Evolutionary conservation across 208 protist genomes (phyloP).

Genomic region (Leishmania aethiopica): DNA sequence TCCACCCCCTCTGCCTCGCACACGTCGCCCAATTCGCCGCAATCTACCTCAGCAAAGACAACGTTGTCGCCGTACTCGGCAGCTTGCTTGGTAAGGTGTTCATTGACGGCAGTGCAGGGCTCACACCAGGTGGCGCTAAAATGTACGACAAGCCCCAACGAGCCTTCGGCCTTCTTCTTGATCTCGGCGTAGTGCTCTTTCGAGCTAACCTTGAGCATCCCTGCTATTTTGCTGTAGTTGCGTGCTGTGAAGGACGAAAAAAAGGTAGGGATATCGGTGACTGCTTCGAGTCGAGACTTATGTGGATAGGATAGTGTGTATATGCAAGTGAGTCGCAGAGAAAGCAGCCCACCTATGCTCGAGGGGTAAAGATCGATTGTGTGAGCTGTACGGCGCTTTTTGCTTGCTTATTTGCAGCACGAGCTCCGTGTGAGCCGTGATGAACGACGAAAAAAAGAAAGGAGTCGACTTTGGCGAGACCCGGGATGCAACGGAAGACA

Average conservation of each 20-base stretch:
- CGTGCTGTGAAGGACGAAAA: neutral
- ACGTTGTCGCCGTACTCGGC: constrained; percentile 51
- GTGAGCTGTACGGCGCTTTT: neutral
- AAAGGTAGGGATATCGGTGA: neutral
- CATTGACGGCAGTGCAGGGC: constrained; percentile 79
- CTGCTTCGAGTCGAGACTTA: neutral
- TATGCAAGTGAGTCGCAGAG: neutral
- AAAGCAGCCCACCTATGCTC: constrained; percentile 1
- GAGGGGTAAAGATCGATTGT: constrained; percentile 1
- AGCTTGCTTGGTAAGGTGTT: constrained; percentile 40
- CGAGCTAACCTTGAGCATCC: constrained; percentile 48
- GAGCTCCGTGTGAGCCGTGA: neutral
- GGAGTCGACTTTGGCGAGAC: neutral
- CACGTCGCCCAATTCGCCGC: constrained; percentile 63
- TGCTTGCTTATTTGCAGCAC: neutral
- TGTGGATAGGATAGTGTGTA: neutral
- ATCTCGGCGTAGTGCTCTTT: constrained; percentile 50
- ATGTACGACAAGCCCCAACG: constrained; percentile 80
- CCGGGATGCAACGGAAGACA: neutral
- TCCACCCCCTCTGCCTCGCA: constrained; percentile 82
- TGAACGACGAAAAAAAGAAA: constrained; percentile 1
- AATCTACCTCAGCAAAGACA: constrained; percentile 83
- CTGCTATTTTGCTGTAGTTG: neutral
- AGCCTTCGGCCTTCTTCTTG: constrained; percentile 50
- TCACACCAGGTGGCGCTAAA: constrained; percentile 92